Percentiles rank a stretch among this genome's conserved stretches.
Evolutionary conservation across 148 eudicot genomes (phyloP).

Genomic region (Hydrangea macrophylla): DNA sequence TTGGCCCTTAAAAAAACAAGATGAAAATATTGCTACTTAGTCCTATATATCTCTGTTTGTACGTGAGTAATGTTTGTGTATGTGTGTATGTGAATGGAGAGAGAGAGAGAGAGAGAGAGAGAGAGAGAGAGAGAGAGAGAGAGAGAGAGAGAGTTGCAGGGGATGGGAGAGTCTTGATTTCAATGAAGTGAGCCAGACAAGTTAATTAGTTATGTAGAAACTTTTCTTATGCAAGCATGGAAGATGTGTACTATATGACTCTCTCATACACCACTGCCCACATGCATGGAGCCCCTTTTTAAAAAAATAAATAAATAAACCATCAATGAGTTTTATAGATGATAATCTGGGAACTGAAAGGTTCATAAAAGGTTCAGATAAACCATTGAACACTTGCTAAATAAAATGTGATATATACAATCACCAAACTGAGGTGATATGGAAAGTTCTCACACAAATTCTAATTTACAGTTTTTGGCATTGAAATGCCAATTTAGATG

Average conservation of each 20-base stretch:
- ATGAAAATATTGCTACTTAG: background rate
- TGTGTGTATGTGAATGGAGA: no score
- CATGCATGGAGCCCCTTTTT: no score
- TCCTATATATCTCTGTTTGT: background rate
- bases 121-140: background rate
- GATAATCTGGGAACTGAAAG: no score
- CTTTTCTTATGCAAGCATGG: slow-evolving; percentile 3
- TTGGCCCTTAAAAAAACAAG: background rate
- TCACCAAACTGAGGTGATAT: background rate
- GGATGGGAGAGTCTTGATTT: background rate
- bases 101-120: background rate
- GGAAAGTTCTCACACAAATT: no score
- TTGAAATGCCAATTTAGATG: background rate
- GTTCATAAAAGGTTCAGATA: no score
- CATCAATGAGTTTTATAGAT: no score
- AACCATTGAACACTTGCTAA: no score
- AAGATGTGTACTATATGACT: background rate
- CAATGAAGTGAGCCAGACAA: background rate
- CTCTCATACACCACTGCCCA: background rate
- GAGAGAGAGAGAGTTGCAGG: background rate
- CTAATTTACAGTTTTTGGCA: background rate
- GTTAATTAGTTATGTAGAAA: background rate
- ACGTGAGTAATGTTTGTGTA: no score
- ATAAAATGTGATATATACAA: no score
- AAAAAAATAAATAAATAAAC: no score